Conservation (phyloP, 805 yeast genomes). For the Kodamaea fukazawae region DNA sequence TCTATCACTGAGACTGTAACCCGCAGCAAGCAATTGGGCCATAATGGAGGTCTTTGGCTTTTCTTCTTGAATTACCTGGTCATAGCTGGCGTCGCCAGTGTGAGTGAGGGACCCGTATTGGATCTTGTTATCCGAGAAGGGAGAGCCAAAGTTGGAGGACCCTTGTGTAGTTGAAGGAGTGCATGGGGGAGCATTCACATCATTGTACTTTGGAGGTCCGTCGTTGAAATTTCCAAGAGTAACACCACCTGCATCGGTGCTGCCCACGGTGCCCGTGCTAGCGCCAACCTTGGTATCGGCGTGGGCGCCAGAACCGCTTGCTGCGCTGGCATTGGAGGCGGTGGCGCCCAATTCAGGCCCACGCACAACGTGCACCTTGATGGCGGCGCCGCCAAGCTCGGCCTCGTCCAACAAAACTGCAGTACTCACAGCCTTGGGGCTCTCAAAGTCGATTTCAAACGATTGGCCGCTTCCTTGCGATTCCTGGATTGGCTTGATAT, state of each 20-base stretch:
- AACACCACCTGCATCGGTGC: background rate
- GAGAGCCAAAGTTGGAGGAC: slow-evolving; percentile 8
- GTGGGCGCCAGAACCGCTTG: background rate
- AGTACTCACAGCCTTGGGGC: slow-evolving; percentile 61
- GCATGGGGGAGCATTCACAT: slow-evolving; percentile 8
- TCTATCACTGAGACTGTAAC: slow-evolving; percentile 64
- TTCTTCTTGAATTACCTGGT: slow-evolving; percentile 67
- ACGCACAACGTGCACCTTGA: slow-evolving; percentile 41
- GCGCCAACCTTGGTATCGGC: background rate
- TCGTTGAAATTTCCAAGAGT: slow-evolving; percentile 12
- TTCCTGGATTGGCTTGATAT: slow-evolving; percentile 29
- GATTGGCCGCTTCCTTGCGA: slow-evolving; percentile 29
- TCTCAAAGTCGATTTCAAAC: slow-evolving; percentile 53
- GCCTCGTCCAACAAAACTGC: slow-evolving; percentile 73
- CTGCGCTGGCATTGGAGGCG: background rate
- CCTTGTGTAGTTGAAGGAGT: slow-evolving; percentile 11
- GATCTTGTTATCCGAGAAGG: slow-evolving; percentile 12
- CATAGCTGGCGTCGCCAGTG: slow-evolving; percentile 32
- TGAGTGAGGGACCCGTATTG: slow-evolving; percentile 9
- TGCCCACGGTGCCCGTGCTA: background rate
- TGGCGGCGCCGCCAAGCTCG: slow-evolving; percentile 58
- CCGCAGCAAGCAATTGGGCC: slow-evolving; percentile 75
- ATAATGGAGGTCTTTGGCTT: slow-evolving; percentile 74
- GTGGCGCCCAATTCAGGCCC: slow-evolving; percentile 14
- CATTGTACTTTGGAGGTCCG: slow-evolving; percentile 18